Base-by-base conservation (phyloP, 1,139 yeast genomes). In the Saccharomyces pastorianus region DNA sequence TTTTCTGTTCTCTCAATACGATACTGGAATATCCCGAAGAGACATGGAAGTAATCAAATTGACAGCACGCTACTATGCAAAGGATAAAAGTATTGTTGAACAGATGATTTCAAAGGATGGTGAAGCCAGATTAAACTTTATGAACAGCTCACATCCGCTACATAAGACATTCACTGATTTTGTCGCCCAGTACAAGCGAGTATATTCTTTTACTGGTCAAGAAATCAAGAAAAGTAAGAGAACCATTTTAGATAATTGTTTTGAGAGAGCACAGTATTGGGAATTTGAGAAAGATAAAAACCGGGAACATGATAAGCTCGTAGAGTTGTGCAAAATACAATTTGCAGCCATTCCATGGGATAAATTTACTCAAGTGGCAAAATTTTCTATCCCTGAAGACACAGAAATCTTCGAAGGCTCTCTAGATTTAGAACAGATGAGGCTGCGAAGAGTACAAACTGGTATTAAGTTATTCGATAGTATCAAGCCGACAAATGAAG, bases 321-420 rank as follows among this genome's bases (percentile, higher is more conserved):
- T 70, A 53, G 72, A 72, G 56, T 59, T 72, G 52, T 77, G 78
- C 52, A 70, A 74, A 59, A 56, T 81, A 28, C 83, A 80, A 49
- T 88, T 78, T 70, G 91, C 95, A 0, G 80, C 85, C 31, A 84
- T 89, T 27, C 91, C 91, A 69, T 93, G 99, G 99, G 84, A 84
- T 57, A 88, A 87, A 58, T 90, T 90, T 65, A 74, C 44, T 9
- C 44, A 38, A 5, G 44, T 38, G n/a, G 75, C 89, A 13, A 81
- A 78, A 53, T 85, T 90, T 62, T 82, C 81, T 42, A 83, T 82
- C 2, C 74, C 83, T 1, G 96, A 88, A 65, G 75, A 77, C 54
- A 71, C 86, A 55, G 81, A 86, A 1, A 93, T 51, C 9, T 96
- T 0, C 64, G 82, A 56, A 76, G 85, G 61, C 79, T 78, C 62